A percentile compares a stretch with the other conserved stretches of the same genome.
These are phyloP conservation scores for Zymoseptoria brevis DNA, from an alignment of 2,329 filamentous ascomycete species.

Conservation along the genomic window DNA sequence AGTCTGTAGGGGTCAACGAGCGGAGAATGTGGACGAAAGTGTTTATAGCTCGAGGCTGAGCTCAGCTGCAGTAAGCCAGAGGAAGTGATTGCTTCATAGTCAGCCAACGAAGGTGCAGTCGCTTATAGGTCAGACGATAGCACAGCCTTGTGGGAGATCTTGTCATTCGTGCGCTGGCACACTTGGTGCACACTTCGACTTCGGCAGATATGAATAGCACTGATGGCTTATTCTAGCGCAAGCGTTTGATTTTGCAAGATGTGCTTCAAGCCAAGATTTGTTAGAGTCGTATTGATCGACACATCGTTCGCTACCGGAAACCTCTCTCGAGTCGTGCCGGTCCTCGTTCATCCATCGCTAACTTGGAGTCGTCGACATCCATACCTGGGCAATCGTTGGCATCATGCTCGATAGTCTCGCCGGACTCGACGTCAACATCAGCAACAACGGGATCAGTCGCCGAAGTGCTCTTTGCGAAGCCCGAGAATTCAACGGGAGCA, in stretches of 20 bases:
- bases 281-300: neutral
- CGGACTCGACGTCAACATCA: neutral
- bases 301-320: neutral
- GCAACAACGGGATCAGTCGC: slow-evolving; percentile 3
- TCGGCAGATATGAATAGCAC: neutral
- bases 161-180: neutral
- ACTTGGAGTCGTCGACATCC: slow-evolving; percentile 12
- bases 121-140: too few relatives aligned
- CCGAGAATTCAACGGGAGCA: slow-evolving; percentile 1
- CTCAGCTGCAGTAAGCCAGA: neutral
- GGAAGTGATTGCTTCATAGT: neutral
- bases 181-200: neutral
- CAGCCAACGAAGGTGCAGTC: neutral
- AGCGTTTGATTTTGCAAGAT: neutral
- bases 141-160: neutral
- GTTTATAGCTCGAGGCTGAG: neutral
- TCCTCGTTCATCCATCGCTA: neutral
- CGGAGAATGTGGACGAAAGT: too few relatives aligned
- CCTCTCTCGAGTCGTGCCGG: neutral
- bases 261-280: neutral
- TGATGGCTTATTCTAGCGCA: neutral
- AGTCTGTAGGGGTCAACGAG: too few relatives aligned
- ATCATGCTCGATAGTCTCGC: neutral
- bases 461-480: neutral
- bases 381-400: slow-evolving; percentile 4